phyloP scores from a whole-genome alignment of 495 filamentous ascomycete species.

The Jackrogersella multiformis region DNA sequence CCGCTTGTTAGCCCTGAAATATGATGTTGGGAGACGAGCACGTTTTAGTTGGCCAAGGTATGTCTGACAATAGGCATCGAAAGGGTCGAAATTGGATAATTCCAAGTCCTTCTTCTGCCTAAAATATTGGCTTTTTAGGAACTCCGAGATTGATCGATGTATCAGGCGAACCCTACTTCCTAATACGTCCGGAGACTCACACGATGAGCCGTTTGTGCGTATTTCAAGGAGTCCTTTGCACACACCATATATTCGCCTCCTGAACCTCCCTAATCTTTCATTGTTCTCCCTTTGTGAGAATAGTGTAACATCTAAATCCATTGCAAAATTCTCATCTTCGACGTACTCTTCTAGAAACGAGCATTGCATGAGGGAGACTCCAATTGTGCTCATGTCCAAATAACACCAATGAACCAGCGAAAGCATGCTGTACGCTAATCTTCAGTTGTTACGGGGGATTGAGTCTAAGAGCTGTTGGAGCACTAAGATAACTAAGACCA shows the following conservation, averaged over 20 bases:
- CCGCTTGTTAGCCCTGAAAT: not conserved
- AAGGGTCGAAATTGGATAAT: conserved; percentile 14
- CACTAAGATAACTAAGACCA: conserved; percentile 5
- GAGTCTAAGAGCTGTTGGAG: conserved; percentile 27
- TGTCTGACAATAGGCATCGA: conserved; percentile 36
- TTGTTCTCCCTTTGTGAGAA: conserved; percentile 1
- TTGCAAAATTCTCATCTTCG: conserved; percentile 28
- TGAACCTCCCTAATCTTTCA: conserved; percentile 7
- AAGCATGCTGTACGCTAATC: conserved; percentile 29
- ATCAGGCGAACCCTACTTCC: conserved; percentile 20
- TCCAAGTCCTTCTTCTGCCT: conserved; percentile 9
- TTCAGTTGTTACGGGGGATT: conserved; percentile 10
- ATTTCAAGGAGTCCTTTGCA: conserved; percentile 39
- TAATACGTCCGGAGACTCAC: not conserved
- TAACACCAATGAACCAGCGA: conserved; percentile 13
- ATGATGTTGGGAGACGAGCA: conserved; percentile 3
- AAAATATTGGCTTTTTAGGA: conserved; percentile 28
- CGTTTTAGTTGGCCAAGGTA: conserved; percentile 22
- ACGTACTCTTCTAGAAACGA: conserved; percentile 39
- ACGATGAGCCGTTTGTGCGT: not conserved
- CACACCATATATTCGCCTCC: conserved; percentile 29
- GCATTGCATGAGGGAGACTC: conserved; percentile 17
- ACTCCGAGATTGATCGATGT: conserved; percentile 43
- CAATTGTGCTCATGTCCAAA: not conserved
- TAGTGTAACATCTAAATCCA: not conserved